Evolutionary conservation across 768 basidiomycete species (phyloP).

Genomic region (Pleurotus platypus): DNA sequence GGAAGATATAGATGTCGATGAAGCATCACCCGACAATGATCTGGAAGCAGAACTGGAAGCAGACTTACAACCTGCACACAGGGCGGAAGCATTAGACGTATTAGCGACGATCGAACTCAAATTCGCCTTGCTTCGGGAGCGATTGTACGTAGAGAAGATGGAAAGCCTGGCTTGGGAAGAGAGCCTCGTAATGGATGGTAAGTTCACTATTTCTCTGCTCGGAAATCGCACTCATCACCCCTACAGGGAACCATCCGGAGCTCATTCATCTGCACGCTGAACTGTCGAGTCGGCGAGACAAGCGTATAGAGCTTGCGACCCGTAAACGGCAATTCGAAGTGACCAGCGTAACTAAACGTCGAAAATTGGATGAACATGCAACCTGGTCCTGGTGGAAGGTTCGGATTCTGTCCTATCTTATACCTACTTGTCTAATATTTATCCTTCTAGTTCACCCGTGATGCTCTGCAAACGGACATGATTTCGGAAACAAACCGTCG

Average conservation of each 20-base stretch:
- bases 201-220: constrained; percentile 20
- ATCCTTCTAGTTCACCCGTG: constrained; percentile 57
- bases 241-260: constrained; percentile 80
- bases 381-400: constrained; percentile 95
- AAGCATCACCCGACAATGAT: constrained; percentile 37
- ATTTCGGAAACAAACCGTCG: constrained; percentile 88
- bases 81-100: constrained; percentile 85
- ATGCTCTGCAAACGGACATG: constrained; percentile 82
- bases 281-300: constrained; percentile 73
- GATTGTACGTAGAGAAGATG: constrained; percentile 93
- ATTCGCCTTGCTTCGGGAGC: constrained; percentile 83
- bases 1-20: constrained; percentile 29
- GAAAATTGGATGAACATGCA: constrained; percentile 67
- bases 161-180: constrained; percentile 89
- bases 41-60: constrained; percentile 48
- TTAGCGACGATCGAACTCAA: constrained; percentile 90
- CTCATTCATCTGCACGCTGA: constrained; percentile 78
- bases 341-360: constrained; percentile 54
- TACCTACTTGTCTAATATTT: constrained; percentile 5
- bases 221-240: constrained; percentile 7
- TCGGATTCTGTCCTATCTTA: constrained; percentile 15
- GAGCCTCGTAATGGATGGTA: constrained; percentile 71
- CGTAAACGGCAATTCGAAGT: constrained; percentile 69
- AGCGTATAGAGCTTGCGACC: constrained; percentile 78
- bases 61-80: constrained; percentile 77